phyloP scores from a whole-genome alignment of 345 rosid genomes.

The Psidium friedrichsthalianum region DNA sequence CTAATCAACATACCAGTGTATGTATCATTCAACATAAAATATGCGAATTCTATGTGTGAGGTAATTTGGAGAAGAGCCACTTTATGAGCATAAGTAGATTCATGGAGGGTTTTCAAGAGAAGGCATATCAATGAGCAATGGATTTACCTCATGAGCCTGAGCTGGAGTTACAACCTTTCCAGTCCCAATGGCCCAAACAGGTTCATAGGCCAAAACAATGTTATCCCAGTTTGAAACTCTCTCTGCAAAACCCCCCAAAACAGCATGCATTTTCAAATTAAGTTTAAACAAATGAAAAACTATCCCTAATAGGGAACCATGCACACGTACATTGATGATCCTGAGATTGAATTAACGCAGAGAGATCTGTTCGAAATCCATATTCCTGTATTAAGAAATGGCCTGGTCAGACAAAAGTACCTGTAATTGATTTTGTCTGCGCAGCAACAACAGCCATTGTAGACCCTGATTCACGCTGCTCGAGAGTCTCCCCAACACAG shows the following conservation, averaged over 20 bases:
- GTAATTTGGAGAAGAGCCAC: background rate
- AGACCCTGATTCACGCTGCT: slow-evolving; percentile 67
- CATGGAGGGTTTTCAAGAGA: background rate
- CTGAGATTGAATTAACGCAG: background rate
- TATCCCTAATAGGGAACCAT: background rate
- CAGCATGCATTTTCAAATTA: background rate
- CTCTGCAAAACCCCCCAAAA: slow-evolving; percentile 19
- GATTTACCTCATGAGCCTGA: slow-evolving; percentile 68
- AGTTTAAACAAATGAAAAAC: background rate
- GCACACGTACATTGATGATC: background rate
- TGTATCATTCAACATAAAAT: background rate
- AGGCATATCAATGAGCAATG: background rate
- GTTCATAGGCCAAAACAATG: slow-evolving; percentile 68
- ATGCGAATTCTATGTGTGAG: background rate
- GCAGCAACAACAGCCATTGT: slow-evolving; percentile 58
- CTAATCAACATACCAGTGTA: background rate
- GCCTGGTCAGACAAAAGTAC: slow-evolving; percentile 9
- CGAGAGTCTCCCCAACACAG: slow-evolving; percentile 68
- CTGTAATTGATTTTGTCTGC: slow-evolving; percentile 66
- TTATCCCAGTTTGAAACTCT: slow-evolving; percentile 39
- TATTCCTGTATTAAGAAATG: background rate
- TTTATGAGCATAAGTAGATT: background rate
- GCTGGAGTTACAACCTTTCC: slow-evolving; percentile 76
- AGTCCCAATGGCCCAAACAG: slow-evolving; percentile 84
- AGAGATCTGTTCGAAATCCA: background rate